These are phyloP conservation scores for Eragrostis tef DNA, from an alignment of 202 grass and related monocot genomes.

Conservation along the genomic window DNA sequence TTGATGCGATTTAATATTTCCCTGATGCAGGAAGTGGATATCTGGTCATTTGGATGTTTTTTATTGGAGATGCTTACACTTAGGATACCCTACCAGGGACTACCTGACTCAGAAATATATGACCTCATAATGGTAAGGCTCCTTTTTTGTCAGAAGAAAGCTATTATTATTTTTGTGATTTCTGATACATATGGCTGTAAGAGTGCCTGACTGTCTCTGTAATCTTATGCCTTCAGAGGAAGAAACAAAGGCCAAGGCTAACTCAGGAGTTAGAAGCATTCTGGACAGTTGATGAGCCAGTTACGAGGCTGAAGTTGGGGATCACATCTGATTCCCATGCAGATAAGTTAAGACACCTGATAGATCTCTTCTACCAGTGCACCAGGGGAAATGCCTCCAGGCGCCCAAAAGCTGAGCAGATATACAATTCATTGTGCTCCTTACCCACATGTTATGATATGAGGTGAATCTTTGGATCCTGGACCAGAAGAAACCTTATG, in stretches of 20 bases:
- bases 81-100: constrained; percentile 63
- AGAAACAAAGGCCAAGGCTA: constrained; percentile 80
- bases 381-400: constrained; percentile 65
- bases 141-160: constrained; percentile 22
- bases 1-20: constrained; percentile 16
- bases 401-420: constrained; percentile 71
- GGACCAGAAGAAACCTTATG: neutral
- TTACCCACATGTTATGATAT: constrained; percentile 55
- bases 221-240: constrained; percentile 54
- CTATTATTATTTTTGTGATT: constrained; percentile 26
- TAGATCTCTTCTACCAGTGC: constrained; percentile 88
- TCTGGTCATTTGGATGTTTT: constrained; percentile 98
- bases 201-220: constrained; percentile 27
- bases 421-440: constrained; percentile 68
- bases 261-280: constrained; percentile 80
- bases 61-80: constrained; percentile 96
- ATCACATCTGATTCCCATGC: constrained; percentile 72
- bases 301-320: constrained; percentile 56
- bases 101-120: constrained; percentile 82
- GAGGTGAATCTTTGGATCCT: constrained; percentile 48
- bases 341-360: constrained; percentile 75
- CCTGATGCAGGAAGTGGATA: constrained; percentile 83
- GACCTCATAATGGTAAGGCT: constrained; percentile 66
- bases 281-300: constrained; percentile 56
- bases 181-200: constrained; percentile 24